Base-by-base conservation (phyloP, 768 basidiomycete genomes). In the Termitomyces sp. region DNA sequence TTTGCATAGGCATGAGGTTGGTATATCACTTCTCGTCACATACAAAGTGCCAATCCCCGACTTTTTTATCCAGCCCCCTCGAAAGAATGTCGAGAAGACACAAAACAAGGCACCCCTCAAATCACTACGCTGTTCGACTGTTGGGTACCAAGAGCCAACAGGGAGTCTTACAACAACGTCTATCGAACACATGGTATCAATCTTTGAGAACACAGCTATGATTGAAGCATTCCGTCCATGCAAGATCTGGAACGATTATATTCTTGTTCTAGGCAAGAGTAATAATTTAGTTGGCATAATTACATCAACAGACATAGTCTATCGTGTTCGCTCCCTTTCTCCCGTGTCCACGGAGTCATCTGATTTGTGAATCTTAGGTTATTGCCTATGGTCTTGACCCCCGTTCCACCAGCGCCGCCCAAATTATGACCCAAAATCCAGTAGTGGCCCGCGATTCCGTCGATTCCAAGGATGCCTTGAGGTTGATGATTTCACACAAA, bases 341-440 rank as follows among this genome's bases (percentile, higher is more conserved):
- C 16, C n/a, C 20, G 30, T 49, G 26, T 13, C 13, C 2, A n/a
- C n/a, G 2, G 10, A 16, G 4, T 14, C 2, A 10, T 57, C n/a
- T 57, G 26, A 32, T 33, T 4, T 18, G 44, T 13, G 28, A 1
- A 16, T 22, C 30, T 49, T 20, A 59, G 58, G 48, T 49, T 3
- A 28, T 59, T n/a, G 58, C 48, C 1, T 42, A 55, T 42, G 58
- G 58, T 12, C 58, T 49, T 32, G 53, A 59, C 51, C 58, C 58
- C 6, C 42, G 42, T 40, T 45, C 36, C 24, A 59, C 58, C 12
- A 30, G 36, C 26, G 30, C 55, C 9, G 28, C 48, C 22, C 53
- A 55, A 20, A 32, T 59, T 14, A 59, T 59, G 58, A 59, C 58
- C n/a, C 58, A 9, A 7, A 42, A 59, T 30, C 58, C 53, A 3